A percentile compares a stretch with the other conserved stretches of the same genome.
phyloP scores from a whole-genome alignment of 2,329 filamentous ascomycete genomes.

The Phialocephala subalpina region DNA sequence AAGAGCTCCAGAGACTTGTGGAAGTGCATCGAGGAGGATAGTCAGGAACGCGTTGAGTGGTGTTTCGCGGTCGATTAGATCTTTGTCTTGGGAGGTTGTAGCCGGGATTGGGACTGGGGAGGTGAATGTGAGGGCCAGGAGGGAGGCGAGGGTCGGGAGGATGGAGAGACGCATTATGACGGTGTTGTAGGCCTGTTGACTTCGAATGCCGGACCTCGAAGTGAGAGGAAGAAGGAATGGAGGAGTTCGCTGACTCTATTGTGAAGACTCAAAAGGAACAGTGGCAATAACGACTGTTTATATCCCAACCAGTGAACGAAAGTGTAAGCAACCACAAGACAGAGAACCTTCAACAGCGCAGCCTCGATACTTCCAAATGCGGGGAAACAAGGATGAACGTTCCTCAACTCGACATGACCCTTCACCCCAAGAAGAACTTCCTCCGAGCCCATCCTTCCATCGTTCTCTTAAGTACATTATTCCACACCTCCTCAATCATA shows the following conservation, averaged over 20 bases:
- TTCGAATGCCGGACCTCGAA: neutral
- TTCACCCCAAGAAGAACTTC: neutral
- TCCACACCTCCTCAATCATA: neutral
- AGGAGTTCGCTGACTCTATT: neutral
- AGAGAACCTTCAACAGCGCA: neutral
- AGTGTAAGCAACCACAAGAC: neutral
- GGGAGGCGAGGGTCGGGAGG: neutral
- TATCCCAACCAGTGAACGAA: neutral
- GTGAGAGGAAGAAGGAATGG: neutral
- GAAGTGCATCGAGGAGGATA: conserved; percentile 29
- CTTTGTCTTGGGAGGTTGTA: neutral
- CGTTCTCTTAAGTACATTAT: conserved; percentile 4
- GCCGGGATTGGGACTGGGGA: neutral
- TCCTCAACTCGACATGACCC: neutral
- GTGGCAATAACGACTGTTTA: neutral
- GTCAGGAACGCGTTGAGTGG: conserved; percentile 21
- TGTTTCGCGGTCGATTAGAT: conserved; percentile 15
- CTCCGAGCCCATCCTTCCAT: neutral
- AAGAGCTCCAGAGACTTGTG: conserved; percentile 31
- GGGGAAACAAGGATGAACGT: neutral
- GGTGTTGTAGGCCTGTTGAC: neutral
- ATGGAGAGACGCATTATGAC: conserved; percentile 4
- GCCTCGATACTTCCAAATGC: neutral
- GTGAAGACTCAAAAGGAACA: neutral
- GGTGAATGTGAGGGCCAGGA: conserved; percentile 8